Evolutionary conservation across 352 stramenopile genomes (phyloP), one percentile per base, ranked within the genome.

Genomic region (Elongisporangium senticosum): DNA sequence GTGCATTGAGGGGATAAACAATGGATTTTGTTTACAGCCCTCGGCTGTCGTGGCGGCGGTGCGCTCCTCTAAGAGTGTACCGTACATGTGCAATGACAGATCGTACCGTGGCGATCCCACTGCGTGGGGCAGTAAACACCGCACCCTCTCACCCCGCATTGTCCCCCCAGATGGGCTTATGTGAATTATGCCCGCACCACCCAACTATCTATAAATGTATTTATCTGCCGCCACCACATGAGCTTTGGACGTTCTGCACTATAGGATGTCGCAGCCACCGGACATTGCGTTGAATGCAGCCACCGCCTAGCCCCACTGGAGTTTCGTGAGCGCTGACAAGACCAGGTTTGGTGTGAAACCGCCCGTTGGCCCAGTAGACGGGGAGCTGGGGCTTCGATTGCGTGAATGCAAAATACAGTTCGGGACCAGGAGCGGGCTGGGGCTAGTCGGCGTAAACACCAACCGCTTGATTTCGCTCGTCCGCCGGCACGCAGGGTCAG

Each of bases 401-500:
- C 33, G 33, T 43, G 33, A 43, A 43, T 43, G 33, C 33, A 43
- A 43, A 43, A 43, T 43, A 43, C 33, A 43, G 33, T 43, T 43
- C 33, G 33, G 33, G 51, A 56, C 51, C 17, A 22, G 21, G 14
- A 20, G 48, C 47, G 22, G 21, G 21, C 56, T 61, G 50, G 40
- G 28, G 58, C 49, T 48, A 21, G n/a, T 24, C 71, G 67, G 64
- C 61, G 61, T 63, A 75, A 72, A 67, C 64, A 20, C 47, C 4
- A 14, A 24, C 39, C 15, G 0, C 39, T 59, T 71, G 67, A 61
- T 74, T 74, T 74, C 67, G 67, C 64, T 67, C 56, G 33, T 52
- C 59, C 59, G 49, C 14, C 21, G 64, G 62, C 56, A 62, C 53
- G 40, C 6, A 13, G 39, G 24, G 23, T 33, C 15, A 13, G 28